phyloP scores from a whole-genome alignment of 495 filamentous ascomycete genomes.

The Trichoderma parareesei region DNA sequence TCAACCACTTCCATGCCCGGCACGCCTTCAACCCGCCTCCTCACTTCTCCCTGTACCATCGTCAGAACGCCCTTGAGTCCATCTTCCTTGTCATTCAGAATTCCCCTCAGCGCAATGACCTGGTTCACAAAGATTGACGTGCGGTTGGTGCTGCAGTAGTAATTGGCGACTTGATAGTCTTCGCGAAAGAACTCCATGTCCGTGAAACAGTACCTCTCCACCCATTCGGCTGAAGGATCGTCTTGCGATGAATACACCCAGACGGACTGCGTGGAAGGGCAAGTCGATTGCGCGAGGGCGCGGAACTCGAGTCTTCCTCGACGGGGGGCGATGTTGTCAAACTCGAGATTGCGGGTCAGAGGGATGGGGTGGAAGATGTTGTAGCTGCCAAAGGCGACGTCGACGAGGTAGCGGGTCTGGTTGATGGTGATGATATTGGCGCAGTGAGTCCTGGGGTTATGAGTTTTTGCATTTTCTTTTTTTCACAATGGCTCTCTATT shows the following conservation, averaged over 20 bases:
- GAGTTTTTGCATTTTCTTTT: no score
- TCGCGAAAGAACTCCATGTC: conserved; percentile 34
- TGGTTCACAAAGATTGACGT: conserved; percentile 36
- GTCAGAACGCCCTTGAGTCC: conserved; percentile 33
- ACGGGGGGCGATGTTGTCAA: conserved; percentile 10
- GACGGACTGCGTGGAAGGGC: conserved; percentile 20
- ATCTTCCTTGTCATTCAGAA: conserved; percentile 33
- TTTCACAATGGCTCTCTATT: no score
- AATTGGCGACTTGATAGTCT: conserved; percentile 56
- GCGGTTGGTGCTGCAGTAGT: conserved; percentile 30
- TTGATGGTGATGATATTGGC: conserved; percentile 57
- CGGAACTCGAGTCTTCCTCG: conserved; percentile 21
- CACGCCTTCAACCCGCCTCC: conserved; percentile 41
- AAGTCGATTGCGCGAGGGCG: conserved; percentile 21
- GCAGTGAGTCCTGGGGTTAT: conserved; percentile 51
- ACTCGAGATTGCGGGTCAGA: conserved; percentile 17
- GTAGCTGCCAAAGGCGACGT: conserved; percentile 61
- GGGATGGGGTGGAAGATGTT: conserved; percentile 27
- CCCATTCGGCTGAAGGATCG: conserved; percentile 21
- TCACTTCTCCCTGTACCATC: conserved; percentile 49
- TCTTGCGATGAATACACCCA: conserved; percentile 37
- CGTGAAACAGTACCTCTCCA: conserved; percentile 32
- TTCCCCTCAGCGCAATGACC: conserved; percentile 26
- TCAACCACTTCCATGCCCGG: conserved; percentile 36
- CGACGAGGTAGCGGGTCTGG: conserved; percentile 47